Evolutionary conservation across 345 rosid genomes (phyloP), one percentile per base, ranked within the genome.

Genomic region (Eucalyptus marginata): DNA sequence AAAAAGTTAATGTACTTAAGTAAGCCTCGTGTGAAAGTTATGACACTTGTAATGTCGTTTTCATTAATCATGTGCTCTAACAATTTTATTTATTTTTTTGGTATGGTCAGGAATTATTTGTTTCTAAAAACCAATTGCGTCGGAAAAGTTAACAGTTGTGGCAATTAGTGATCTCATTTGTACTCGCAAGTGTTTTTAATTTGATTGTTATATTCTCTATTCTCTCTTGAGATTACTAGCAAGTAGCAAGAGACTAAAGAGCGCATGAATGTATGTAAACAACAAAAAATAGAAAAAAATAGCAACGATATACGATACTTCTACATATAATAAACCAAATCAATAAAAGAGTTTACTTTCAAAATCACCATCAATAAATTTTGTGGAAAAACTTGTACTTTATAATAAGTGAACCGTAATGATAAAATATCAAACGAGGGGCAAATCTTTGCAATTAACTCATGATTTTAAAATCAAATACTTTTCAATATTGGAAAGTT

Each of bases 11-110:
- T 52, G 25, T 52, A 52, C 58, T 52, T 24, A 24, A 56, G 62
- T 56, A 56, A 1, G 29, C 0, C 0, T 1, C 12, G 2, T 56
- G 4, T 7, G 18, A 56, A 56, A 56, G 3, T 22, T 20, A 56
- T 56, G 29, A 24, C 29, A 22, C 12, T 56, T 56, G 1, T 56
- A 0, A 22, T 24, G 0, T 24, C 27, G 4, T 56, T 56, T 56
- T 22, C 1, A 59, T 59, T 59, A 5, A 59, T 59, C 66, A 25
- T 25, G 14, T 10, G n/a, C 7, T 59, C 2, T 59, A 59, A 59
- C 31, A 8, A 20, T 7, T 52, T 52, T 18, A 3, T 52, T 52
- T 52, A 0, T 52, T 52, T 52, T 13, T n/a, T 1, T 64, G 76
- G 36, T 64, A 29, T n/a, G 36, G 36, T 31, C 36, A 14, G 3